Base-by-base conservation (phyloP, 768 basidiomycete species). In the Gautieria morchelliformis region DNA sequence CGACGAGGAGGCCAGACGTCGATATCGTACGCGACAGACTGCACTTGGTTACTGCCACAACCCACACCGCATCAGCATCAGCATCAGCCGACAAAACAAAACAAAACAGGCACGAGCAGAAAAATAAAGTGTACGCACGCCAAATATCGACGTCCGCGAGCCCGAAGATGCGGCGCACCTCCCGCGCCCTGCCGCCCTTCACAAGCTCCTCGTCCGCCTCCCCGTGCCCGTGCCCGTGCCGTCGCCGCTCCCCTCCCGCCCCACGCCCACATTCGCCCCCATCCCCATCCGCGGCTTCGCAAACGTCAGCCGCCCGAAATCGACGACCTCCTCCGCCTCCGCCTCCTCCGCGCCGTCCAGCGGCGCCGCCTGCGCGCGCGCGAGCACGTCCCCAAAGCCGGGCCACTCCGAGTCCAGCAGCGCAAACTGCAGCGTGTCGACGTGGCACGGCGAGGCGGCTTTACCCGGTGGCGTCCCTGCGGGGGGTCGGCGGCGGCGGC, bases 301-400 rank as follows among this genome's bases (percentile, higher is more conserved):
- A 42, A 74, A 70, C 22, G 67, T 69, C 56, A 76, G 66, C 1
- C 75, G 71, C 9, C 75, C 76, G 58, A 75, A 69, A 64, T 78
- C 76, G 15, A 77, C 66, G 37, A 76, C 66, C 17, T 73, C 60
- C 17, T 68, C 67, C 14, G 68, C 24, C 63, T 54, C 41, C 39
- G 22, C 27, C 27, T 3, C 27, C 2, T 5, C 27, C 2, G 2
- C 27, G 3, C 27, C 3, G 3, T 27, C 27, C 27, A 27, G 3
- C 27, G 27, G 2, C 27, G 27, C 27, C 12, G 4, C 20, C n/a
- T n/a, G 53, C 20, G 56, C 69, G 71, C 4, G 72, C 73, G 5
- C 60, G 61, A 20, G 48, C 53, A 17, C 74, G 63, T 65, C 60
- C 19, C 63, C 64, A 8, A 76, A 59, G 7, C 61, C 60, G 1